These are phyloP conservation scores for Leishmania arabica DNA, from an alignment of 208 protist species.

Conservation along the genomic window DNA sequence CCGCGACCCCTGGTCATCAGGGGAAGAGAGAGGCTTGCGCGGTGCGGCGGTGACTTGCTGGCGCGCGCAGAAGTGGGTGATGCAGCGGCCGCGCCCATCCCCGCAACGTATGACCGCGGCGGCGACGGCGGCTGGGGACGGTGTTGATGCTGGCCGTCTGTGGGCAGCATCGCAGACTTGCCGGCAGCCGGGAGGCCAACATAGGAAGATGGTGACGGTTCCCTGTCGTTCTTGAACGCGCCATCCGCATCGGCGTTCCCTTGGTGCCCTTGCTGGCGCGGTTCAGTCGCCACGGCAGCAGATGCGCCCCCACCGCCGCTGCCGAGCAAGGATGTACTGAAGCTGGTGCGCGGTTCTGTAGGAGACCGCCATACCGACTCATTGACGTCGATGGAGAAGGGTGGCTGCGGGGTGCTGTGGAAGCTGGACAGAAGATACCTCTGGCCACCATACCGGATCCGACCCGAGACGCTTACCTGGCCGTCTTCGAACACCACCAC, in stretches of 20 bases:
- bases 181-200: background rate
- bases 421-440: conserved; percentile 37
- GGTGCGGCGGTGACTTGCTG: background rate
- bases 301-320: conserved; percentile 1
- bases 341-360: background rate
- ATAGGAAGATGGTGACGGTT: background rate
- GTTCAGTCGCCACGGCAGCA: background rate
- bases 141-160: background rate
- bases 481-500: conserved; percentile 57
- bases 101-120: background rate
- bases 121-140: background rate
- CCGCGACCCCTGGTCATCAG: background rate
- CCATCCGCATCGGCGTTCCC: background rate
- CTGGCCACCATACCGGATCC: conserved; percentile 29
- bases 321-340: background rate
- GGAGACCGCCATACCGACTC: background rate
- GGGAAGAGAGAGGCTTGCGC: background rate
- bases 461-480: conserved; percentile 43
- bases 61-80: conserved; percentile 2
- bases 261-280: background rate
- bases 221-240: background rate
- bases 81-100: background rate
- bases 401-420: conserved; percentile 38
- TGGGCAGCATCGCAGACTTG: background rate
- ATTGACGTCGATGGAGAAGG: conserved; percentile 38